These are phyloP conservation scores for Eucalyptus albens DNA, from an alignment of 345 rosid genomes.

Conservation along the genomic window DNA sequence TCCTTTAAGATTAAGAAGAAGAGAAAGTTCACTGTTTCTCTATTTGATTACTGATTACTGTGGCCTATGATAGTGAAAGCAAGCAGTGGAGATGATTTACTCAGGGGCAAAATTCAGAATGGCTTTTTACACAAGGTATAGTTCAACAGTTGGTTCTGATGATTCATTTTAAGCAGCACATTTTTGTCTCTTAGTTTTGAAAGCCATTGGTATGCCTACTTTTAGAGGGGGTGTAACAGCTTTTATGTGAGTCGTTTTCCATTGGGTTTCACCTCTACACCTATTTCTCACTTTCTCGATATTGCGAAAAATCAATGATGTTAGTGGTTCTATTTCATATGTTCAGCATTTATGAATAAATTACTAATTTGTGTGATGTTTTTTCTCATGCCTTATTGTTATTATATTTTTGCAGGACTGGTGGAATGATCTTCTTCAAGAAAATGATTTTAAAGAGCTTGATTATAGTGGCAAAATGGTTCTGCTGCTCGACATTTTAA, in stretches of 20 bases:
- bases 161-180: background rate
- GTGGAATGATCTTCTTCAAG: conserved; percentile 93
- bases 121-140: background rate
- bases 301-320: background rate
- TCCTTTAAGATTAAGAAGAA: background rate
- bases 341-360: background rate
- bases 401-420: conserved; percentile 50
- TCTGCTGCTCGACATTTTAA: conserved; percentile 80
- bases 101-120: background rate
- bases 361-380: background rate
- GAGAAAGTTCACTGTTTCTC: background rate
- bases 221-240: background rate
- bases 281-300: background rate
- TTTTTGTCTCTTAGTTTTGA: background rate
- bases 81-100: background rate
- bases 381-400: background rate
- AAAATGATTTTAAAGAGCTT: conserved; percentile 55
- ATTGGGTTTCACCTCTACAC: background rate
- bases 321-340: background rate
- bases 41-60: background rate
- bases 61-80: background rate
- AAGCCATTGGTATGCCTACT: background rate
- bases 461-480: conserved; percentile 97
- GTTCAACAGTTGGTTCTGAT: background rate
- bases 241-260: background rate